Conservation (phyloP, 1,284 basidiomycete species). For the Cutaneotrichosporon spelunceum region DNA sequence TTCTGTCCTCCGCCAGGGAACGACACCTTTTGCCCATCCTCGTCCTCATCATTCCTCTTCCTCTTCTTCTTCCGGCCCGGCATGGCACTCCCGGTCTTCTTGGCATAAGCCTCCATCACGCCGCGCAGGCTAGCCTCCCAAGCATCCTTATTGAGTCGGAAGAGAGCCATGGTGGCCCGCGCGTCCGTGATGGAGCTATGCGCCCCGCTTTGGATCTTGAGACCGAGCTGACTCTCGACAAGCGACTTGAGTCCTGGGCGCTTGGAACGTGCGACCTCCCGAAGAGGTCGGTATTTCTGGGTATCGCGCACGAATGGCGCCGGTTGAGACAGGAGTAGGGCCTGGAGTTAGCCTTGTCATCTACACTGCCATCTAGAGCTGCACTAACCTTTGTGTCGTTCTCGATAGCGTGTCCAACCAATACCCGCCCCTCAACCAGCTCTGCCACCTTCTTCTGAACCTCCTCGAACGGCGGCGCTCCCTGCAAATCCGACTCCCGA, state of each 20-base stretch:
- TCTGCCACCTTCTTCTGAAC: constrained; percentile 78
- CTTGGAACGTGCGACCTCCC: constrained; percentile 59
- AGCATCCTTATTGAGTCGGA: constrained; percentile 74
- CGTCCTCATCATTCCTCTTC: constrained; percentile 30
- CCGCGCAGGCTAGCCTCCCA: constrained; percentile 65
- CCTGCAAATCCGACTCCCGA: constrained; percentile 67
- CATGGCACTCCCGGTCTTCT: constrained; percentile 36
- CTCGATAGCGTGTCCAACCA: constrained; percentile 91
- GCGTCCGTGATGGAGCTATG: constrained; percentile 90
- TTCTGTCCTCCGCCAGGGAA: constrained; percentile 62
- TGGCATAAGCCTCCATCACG: constrained; percentile 42
- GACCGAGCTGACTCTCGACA: constrained; percentile 72
- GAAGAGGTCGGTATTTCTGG: constrained; percentile 58
- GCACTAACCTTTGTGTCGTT: constrained; percentile 78
- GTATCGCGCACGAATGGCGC: constrained; percentile 77
- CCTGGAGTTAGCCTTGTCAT: constrained; percentile 55
- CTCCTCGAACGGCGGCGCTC: constrained; percentile 75
- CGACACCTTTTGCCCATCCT: constrained; percentile 28
- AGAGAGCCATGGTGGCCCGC: constrained; percentile 92
- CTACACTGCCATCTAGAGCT: neutral
- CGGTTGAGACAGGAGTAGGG: constrained; percentile 85
- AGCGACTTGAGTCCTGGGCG: constrained; percentile 75
- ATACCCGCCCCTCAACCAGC: constrained; percentile 71
- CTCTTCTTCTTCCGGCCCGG: constrained; percentile 34
- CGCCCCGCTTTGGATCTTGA: constrained; percentile 82